These are phyloP conservation scores for Arctium minus DNA, from an alignment of 129 eudicot genomes.

Conservation along the genomic window DNA sequence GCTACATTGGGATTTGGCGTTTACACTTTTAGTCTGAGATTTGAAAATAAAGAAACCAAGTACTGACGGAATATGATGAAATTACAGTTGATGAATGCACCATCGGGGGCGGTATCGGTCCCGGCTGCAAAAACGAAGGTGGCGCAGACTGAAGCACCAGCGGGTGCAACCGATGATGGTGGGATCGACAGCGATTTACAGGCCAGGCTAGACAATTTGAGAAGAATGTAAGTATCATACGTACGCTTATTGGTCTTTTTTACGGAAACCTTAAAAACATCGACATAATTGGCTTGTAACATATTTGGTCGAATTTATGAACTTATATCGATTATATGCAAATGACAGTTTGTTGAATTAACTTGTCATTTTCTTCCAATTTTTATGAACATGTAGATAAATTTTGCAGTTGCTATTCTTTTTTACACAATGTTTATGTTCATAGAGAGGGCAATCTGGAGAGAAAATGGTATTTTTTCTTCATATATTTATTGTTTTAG, in stretches of 20 bases:
- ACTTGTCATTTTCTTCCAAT: neutral
- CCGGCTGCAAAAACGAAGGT: slow-evolving; percentile 73
- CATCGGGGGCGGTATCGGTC: slow-evolving; percentile 57
- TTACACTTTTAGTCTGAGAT: neutral
- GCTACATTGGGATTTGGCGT: no score
- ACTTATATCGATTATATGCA: neutral
- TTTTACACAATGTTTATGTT: neutral
- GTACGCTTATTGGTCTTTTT: neutral
- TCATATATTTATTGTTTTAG: no score
- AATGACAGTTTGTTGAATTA: slow-evolving; percentile 2
- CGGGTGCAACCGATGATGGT: slow-evolving; percentile 56
- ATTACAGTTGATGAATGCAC: slow-evolving; percentile 83
- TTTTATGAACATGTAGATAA: neutral
- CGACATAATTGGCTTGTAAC: neutral
- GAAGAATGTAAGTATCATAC: slow-evolving; percentile 55
- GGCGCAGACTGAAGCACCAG: slow-evolving; percentile 79
- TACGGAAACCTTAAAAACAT: neutral
- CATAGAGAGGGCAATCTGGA: no score
- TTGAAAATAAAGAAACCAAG: neutral
- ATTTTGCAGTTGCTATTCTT: neutral
- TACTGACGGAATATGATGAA: neutral
- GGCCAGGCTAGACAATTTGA: slow-evolving; percentile 93
- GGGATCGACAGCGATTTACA: slow-evolving; percentile 96
- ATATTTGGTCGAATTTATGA: neutral
- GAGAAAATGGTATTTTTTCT: no score